phyloP scores from a whole-genome alignment of 768 basidiomycete species.

The Podaxis sp. region DNA sequence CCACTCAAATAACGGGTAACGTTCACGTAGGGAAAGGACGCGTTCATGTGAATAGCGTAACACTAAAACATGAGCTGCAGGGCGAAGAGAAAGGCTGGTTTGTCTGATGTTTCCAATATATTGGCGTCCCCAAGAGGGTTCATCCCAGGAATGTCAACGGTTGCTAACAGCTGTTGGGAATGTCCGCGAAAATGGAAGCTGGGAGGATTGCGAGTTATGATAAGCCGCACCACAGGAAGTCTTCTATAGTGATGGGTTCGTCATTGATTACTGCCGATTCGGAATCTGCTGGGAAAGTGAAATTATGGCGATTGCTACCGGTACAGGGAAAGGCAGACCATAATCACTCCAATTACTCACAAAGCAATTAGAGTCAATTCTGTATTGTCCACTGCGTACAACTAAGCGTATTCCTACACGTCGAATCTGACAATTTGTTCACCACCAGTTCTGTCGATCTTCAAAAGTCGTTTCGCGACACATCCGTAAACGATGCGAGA shows the following conservation, averaged over 20 bases:
- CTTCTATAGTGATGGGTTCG: too few relatives aligned
- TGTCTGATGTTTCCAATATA: background rate
- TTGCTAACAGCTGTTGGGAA: background rate
- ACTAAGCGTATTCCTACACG: constrained; percentile 11
- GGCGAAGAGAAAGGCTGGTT: background rate
- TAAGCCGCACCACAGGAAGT: background rate
- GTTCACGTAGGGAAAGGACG: constrained; percentile 2
- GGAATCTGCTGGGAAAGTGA: too few relatives aligned
- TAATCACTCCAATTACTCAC: too few relatives aligned
- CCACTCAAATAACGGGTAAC: constrained; percentile 9
- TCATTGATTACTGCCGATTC: too few relatives aligned
- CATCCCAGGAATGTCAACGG: background rate
- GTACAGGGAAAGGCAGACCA: too few relatives aligned
- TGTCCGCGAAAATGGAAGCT: background rate
- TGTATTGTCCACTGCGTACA: background rate
- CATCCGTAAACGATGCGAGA: constrained; percentile 71
- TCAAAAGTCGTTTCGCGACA: constrained; percentile 77
- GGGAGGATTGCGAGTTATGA: background rate
- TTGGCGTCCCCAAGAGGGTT: background rate
- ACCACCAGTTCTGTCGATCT: constrained; percentile 71
- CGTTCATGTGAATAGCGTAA: background rate
- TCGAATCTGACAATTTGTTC: constrained; percentile 79
- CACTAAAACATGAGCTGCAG: background rate
- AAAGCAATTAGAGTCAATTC: background rate
- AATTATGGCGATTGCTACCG: too few relatives aligned